Conservation (phyloP, 2,329 filamentous ascomycete species). For the Xylaria sp. region DNA sequence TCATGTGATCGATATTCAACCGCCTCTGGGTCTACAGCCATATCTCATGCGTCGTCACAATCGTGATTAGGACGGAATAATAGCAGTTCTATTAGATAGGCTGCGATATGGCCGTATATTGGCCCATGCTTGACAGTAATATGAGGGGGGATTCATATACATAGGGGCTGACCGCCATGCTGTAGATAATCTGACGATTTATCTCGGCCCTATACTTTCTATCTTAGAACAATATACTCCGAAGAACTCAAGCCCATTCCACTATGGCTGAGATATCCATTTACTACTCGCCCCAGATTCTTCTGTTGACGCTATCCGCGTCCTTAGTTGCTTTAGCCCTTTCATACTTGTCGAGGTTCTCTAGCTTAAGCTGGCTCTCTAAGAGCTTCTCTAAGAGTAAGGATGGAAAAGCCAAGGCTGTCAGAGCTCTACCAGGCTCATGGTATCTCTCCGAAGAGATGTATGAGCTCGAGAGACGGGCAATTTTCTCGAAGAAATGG, state of each 20-base stretch:
- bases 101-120: slow-evolving; percentile 7
- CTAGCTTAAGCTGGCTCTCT: slow-evolving; percentile 22
- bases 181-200: background rate
- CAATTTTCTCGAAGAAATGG: slow-evolving; percentile 68
- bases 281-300: slow-evolving; percentile 37
- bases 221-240: slow-evolving; percentile 1
- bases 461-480: slow-evolving; percentile 66
- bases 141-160: slow-evolving; percentile 23
- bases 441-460: slow-evolving; percentile 66
- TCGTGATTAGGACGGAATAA: slow-evolving; percentile 3
- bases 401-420: slow-evolving; percentile 14
- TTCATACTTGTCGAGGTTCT: slow-evolving; percentile 28
- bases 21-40: slow-evolving; percentile 5
- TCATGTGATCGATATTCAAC: slow-evolving; percentile 36
- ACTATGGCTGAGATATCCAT: slow-evolving; percentile 34
- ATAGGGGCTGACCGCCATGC: slow-evolving; percentile 15
- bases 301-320: slow-evolving; percentile 33
- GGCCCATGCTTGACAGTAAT: slow-evolving; percentile 5
- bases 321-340: slow-evolving; percentile 33
- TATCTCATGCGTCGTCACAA: slow-evolving; percentile 14
- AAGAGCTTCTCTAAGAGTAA: slow-evolving; percentile 26
- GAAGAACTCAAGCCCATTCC: slow-evolving; percentile 1
- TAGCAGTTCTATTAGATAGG: slow-evolving; percentile 19
- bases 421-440: slow-evolving; percentile 56
- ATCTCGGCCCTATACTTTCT: background rate